Percentiles rank a stretch among this genome's conserved stretches.
Conservation (phyloP, 345 rosid genomes). For the Populus davidiana region DNA sequence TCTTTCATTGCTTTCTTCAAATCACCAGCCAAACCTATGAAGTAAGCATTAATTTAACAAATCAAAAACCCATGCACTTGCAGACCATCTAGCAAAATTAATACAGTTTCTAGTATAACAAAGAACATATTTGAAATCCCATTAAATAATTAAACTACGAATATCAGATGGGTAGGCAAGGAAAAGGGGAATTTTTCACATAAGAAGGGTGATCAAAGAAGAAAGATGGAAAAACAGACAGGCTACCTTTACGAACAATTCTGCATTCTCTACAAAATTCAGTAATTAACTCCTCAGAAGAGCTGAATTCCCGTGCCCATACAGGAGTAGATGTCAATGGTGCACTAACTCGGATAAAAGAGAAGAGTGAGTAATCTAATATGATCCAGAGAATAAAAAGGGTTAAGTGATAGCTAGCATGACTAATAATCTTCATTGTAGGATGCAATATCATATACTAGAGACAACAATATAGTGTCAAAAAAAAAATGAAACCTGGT, state of each 20-base stretch:
- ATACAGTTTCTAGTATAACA: constrained; percentile 5
- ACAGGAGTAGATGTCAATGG: constrained; percentile 89
- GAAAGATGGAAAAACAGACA: constrained; percentile 3
- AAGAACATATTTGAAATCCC: constrained; percentile 4
- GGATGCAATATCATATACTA: neutral
- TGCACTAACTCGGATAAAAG: constrained; percentile 49
- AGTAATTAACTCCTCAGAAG: constrained; percentile 83
- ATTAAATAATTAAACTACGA: neutral
- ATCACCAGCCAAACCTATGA: constrained; percentile 93
- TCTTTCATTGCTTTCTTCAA: constrained; percentile 99
- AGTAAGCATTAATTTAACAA: constrained; percentile 20
- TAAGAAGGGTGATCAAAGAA: neutral
- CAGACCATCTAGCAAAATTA: neutral
- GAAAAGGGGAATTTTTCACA: neutral
- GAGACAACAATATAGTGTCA: neutral
- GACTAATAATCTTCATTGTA: neutral
- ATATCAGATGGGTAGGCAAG: neutral
- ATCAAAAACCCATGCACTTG: constrained; percentile 3
- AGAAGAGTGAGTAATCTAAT: constrained; percentile 9
- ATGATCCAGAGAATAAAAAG: neutral
- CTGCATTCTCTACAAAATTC: constrained; percentile 98
- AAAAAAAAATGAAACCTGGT: neutral
- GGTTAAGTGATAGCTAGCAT: neutral
- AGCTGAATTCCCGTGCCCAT: constrained; percentile 81
- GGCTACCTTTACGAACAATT: constrained; percentile 90